phyloP scores from a whole-genome alignment of 2,329 filamentous ascomycete species.

The Colletotrichum trifolii region DNA sequence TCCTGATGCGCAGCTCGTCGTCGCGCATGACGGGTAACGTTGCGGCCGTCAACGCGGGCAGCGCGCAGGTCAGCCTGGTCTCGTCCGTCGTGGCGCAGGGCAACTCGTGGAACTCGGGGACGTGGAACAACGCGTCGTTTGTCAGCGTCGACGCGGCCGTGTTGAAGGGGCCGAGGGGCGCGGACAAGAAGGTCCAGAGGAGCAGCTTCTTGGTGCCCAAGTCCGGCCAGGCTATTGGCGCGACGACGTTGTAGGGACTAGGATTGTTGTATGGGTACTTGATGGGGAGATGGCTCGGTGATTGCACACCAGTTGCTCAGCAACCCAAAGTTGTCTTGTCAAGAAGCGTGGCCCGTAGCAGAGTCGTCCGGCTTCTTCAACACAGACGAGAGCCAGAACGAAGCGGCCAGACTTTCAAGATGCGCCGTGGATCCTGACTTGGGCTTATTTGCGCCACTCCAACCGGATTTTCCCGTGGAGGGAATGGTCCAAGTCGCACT shows the following conservation, averaged over 20 bases:
- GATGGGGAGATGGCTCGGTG: too few species aligned
- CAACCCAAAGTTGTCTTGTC: too few species aligned
- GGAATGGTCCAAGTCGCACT: too few species aligned
- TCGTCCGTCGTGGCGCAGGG: slow-evolving; percentile 44
- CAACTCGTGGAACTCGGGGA: slow-evolving; percentile 54
- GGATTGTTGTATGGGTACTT: too few species aligned
- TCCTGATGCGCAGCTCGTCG: slow-evolving; percentile 49
- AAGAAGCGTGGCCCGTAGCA: too few species aligned
- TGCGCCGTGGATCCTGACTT: too few species aligned
- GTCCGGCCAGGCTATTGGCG: slow-evolving; percentile 51
- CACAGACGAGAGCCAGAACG: too few species aligned
- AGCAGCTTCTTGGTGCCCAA: slow-evolving; percentile 54
- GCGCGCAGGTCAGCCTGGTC: slow-evolving; percentile 41
- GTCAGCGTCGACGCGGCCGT: slow-evolving; percentile 47
- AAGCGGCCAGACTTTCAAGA: too few species aligned
- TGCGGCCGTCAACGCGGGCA: slow-evolving; percentile 48
- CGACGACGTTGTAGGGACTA: slow-evolving; percentile 41
- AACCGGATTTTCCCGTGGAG: too few species aligned
- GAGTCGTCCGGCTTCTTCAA: too few species aligned
- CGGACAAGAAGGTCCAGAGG: slow-evolving; percentile 49
- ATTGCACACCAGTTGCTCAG: too few species aligned
- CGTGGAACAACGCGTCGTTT: slow-evolving; percentile 53
- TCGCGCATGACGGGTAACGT: slow-evolving; percentile 52
- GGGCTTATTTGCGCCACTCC: too few species aligned
- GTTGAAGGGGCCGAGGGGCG: slow-evolving; percentile 49